Evolutionary conservation across 2,329 filamentous ascomycete species (phyloP).

Genomic region (Camillea tinctor): DNA sequence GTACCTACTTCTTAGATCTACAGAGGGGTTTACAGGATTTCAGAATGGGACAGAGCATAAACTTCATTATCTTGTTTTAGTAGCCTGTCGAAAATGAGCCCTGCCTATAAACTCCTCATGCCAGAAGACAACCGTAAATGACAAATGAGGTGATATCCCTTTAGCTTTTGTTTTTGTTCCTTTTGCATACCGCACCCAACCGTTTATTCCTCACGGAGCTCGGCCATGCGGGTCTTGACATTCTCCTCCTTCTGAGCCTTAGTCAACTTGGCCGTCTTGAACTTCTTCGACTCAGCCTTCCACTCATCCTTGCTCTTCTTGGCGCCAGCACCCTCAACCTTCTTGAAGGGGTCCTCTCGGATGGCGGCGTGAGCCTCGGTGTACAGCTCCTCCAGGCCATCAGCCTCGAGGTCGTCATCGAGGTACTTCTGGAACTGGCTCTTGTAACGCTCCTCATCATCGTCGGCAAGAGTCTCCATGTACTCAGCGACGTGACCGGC

Average conservation of each 20-base stretch:
- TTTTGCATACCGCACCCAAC: slow-evolving; percentile 19
- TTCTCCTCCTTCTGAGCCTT: slow-evolving; percentile 79
- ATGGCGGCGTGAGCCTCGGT: slow-evolving; percentile 92
- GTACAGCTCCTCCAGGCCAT: slow-evolving; percentile 96
- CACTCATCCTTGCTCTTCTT: slow-evolving; percentile 98
- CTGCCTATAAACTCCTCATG: slow-evolving; percentile 33
- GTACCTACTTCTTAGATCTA: not conserved
- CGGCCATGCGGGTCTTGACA: slow-evolving; percentile 88
- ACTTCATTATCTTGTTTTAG: slow-evolving; percentile 32
- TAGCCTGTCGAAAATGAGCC: slow-evolving; percentile 25
- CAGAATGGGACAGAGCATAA: slow-evolving; percentile 18
- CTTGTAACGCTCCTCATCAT: slow-evolving; percentile 99
- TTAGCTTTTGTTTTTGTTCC: no score
- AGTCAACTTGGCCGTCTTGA: slow-evolving; percentile 72
- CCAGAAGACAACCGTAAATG: slow-evolving; percentile 32
- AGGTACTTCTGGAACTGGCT: slow-evolving; percentile 97
- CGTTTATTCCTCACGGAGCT: slow-evolving; percentile 60
- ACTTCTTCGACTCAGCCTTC: slow-evolving; percentile 95
- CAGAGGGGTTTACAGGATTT: not conserved
- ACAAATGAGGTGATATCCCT: slow-evolving; percentile 22
- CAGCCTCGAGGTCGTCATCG: slow-evolving; percentile 93
- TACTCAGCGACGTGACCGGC: slow-evolving; percentile 98
- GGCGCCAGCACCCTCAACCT: slow-evolving; percentile 68
- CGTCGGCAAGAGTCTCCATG: slow-evolving; percentile 99
- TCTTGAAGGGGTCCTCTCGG: slow-evolving; percentile 97